These are phyloP conservation scores for Nakaseomyces glabratus DNA, from an alignment of 1,139 yeast genomes.

Conservation along the genomic window DNA sequence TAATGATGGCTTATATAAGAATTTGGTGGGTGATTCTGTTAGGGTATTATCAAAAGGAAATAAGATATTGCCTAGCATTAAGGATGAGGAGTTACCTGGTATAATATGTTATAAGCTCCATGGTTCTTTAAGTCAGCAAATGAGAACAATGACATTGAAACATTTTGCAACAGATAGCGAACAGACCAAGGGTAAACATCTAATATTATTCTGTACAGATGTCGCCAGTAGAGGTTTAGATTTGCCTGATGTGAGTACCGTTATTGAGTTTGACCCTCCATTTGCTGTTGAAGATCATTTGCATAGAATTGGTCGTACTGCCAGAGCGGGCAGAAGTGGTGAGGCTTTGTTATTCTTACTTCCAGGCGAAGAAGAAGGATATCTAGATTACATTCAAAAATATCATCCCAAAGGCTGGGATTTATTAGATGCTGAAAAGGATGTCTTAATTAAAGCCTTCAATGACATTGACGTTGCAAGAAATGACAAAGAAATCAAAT, in stretches of 20 bases:
- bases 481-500: constrained; percentile 26
- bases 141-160: constrained; percentile 66
- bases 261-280: constrained; percentile 62
- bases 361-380: constrained; percentile 84
- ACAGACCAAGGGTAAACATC: constrained; percentile 38
- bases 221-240: constrained; percentile 70
- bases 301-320: constrained; percentile 68
- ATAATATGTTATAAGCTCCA: constrained; percentile 69
- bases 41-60: constrained; percentile 27
- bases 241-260: constrained; percentile 55
- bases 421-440: constrained; percentile 44
- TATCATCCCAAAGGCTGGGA: constrained; percentile 60
- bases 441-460: constrained; percentile 50
- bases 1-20: constrained; percentile 19
- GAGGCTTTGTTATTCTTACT: constrained; percentile 62
- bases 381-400: constrained; percentile 49
- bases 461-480: constrained; percentile 37
- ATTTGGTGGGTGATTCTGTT: constrained; percentile 40
- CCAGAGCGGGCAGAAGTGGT: constrained; percentile 63
- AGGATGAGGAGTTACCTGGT: constrained; percentile 28
- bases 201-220: constrained; percentile 73
- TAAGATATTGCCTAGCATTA: constrained; percentile 28
- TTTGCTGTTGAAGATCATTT: constrained; percentile 62
- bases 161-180: constrained; percentile 43
- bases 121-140: constrained; percentile 80